A percentile compares a stretch with the other conserved stretches of the same genome.
These are phyloP conservation scores for Mucor velutinosus DNA, from an alignment of 371 early-diverging fungal genomes.

Conservation along the genomic window DNA sequence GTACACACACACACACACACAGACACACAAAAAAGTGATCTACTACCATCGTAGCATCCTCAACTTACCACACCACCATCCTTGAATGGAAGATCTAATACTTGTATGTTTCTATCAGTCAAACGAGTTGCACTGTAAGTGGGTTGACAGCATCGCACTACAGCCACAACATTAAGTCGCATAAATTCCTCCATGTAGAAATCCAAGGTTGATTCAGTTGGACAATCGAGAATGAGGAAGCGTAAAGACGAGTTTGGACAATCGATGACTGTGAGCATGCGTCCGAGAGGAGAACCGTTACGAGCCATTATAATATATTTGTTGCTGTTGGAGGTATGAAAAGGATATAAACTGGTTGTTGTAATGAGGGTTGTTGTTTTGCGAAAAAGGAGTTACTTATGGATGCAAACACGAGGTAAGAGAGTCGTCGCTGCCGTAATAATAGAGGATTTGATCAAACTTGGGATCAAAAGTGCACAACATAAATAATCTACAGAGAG, in stretches of 20 bases:
- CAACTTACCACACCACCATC: slow-evolving; percentile 68
- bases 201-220: slow-evolving; percentile 81
- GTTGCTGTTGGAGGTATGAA: slow-evolving; percentile 4
- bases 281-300: slow-evolving; percentile 35
- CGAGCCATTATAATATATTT: slow-evolving; percentile 17
- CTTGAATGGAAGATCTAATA: slow-evolving; percentile 49
- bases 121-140: slow-evolving; percentile 78
- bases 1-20: too few species aligned
- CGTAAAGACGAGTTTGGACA: slow-evolving; percentile 51
- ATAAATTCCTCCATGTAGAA: slow-evolving; percentile 82
- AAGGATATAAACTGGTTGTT: slow-evolving; percentile 6
- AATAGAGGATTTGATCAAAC: slow-evolving; percentile 23
- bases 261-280: slow-evolving; percentile 35
- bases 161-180: slow-evolving; percentile 78
- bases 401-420: slow-evolving; percentile 16
- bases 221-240: slow-evolving; percentile 91
- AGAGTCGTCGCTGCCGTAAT: slow-evolving; percentile 13
- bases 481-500: slow-evolving; percentile 19
- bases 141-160: slow-evolving; percentile 87
- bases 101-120: slow-evolving; percentile 60
- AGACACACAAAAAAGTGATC: too few species aligned
- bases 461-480: slow-evolving; percentile 24
- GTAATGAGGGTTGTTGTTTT: neutral
- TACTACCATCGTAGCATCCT: too few species aligned
- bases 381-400: slow-evolving; percentile 10